Conservation (phyloP, 306 rosid species). For the Trichosanthes truncata region DNA sequence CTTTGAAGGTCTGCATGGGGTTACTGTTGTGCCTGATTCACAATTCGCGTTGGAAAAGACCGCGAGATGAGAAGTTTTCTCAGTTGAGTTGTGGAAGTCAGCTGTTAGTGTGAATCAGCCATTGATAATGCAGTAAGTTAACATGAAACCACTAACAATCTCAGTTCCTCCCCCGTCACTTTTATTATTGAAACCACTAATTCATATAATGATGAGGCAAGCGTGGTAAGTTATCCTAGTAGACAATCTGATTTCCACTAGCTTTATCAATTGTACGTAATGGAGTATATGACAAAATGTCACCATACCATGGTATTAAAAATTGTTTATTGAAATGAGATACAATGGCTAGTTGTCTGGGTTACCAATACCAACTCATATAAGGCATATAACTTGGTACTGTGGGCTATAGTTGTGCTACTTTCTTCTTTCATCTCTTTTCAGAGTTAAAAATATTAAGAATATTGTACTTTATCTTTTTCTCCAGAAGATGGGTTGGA, state of each 20-base stretch:
- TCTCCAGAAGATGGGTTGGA: too few species aligned
- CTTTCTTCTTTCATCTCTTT: too few species aligned
- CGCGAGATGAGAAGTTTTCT: constrained; percentile 30
- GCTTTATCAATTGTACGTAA: neutral
- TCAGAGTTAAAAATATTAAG: too few species aligned
- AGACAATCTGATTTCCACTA: neutral
- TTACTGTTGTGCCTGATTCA: constrained; percentile 48
- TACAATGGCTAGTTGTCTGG: neutral
- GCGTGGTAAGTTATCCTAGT: neutral
- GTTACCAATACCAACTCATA: neutral
- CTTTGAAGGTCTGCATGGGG: constrained; percentile 75
- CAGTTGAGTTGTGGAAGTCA: constrained; percentile 30
- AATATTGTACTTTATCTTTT: too few species aligned
- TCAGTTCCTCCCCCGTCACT: neutral
- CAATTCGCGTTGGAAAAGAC: constrained; percentile 44
- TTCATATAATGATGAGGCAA: neutral
- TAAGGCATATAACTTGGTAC: neutral
- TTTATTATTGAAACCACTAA: neutral
- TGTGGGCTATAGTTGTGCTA: neutral
- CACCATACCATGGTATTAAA: constrained; percentile 9
- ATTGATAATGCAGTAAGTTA: constrained; percentile 74
- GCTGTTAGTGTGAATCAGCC: constrained; percentile 39
- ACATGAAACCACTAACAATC: neutral
- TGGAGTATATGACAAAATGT: neutral
- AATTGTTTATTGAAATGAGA: neutral